Evolutionary conservation across 2,329 filamentous ascomycete genomes (phyloP).

Genomic region (Beauveria asiatica): DNA sequence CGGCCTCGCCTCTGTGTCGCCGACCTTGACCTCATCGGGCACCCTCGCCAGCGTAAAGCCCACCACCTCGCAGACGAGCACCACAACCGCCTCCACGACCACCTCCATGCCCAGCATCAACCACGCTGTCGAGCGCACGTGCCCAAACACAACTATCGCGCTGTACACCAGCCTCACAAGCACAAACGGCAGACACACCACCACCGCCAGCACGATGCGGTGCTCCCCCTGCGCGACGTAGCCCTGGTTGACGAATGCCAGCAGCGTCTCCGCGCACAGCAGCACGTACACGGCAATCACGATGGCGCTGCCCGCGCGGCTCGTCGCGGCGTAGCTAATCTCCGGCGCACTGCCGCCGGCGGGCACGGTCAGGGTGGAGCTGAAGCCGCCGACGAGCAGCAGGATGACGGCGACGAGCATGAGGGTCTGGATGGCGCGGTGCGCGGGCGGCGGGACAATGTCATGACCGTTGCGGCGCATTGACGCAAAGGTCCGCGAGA

Average conservation of each 20-base stretch:
- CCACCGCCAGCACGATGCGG: slow-evolving; percentile 39
- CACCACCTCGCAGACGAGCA: slow-evolving; percentile 21
- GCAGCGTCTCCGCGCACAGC: slow-evolving; percentile 29
- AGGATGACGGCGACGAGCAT: slow-evolving; percentile 32
- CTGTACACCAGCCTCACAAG: slow-evolving; percentile 25
- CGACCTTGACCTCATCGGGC: background rate
- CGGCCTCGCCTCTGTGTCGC: background rate
- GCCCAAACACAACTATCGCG: slow-evolving; percentile 21
- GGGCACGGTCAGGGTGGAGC: slow-evolving; percentile 21
- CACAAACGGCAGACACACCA: slow-evolving; percentile 26
- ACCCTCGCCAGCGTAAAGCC: slow-evolving; percentile 23
- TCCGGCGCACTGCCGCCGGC: slow-evolving; percentile 15
- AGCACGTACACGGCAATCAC: slow-evolving; percentile 31
- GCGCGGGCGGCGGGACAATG: slow-evolving; percentile 21
- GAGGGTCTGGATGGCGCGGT: slow-evolving; percentile 31
- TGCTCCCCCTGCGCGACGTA: slow-evolving; percentile 42
- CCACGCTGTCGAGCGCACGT: slow-evolving; percentile 21
- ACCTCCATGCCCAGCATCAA: slow-evolving; percentile 24
- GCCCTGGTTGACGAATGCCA: slow-evolving; percentile 31
- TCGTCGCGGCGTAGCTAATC: slow-evolving; percentile 21
- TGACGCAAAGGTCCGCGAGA: slow-evolving; percentile 35
- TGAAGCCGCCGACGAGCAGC: slow-evolving; percentile 20
- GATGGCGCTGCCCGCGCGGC: slow-evolving; percentile 21
- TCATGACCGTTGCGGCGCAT: slow-evolving; percentile 29
- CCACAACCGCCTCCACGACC: slow-evolving; percentile 26